Evolutionary conservation across 2,329 filamentous ascomycete genomes (phyloP).

Genomic region (Verticillium isaacii): DNA sequence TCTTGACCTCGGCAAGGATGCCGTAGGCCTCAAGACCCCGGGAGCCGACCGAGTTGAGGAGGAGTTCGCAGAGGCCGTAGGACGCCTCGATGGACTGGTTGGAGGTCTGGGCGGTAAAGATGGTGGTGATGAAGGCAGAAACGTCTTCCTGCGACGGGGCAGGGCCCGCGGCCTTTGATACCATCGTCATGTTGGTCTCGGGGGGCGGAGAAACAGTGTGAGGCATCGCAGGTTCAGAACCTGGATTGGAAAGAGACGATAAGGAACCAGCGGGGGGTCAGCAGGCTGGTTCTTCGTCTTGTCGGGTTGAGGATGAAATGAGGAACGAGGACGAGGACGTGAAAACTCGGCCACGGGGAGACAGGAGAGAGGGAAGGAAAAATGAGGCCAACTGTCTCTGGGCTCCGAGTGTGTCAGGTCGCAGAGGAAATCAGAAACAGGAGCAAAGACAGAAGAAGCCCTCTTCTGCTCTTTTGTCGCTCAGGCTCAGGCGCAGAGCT

Average conservation of each 20-base stretch:
- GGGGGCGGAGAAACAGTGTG: slow-evolving; percentile 42
- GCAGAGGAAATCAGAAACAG: not conserved
- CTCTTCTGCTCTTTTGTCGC: not conserved
- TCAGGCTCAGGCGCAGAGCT: not conserved
- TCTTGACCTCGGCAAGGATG: slow-evolving; percentile 51
- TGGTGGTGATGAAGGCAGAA: slow-evolving; percentile 56
- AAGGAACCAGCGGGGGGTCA: slow-evolving; percentile 1
- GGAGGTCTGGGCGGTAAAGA: slow-evolving; percentile 67
- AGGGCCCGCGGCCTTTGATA: slow-evolving; percentile 43
- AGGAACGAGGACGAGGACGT: not conserved
- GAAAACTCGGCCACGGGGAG: not conserved
- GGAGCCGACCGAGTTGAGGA: slow-evolving; percentile 50
- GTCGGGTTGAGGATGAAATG: not conserved
- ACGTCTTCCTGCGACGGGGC: slow-evolving; percentile 65
- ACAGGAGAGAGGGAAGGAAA: not conserved
- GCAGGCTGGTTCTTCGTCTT: not conserved
- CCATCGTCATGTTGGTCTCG: slow-evolving; percentile 24
- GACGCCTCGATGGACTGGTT: slow-evolving; percentile 62
- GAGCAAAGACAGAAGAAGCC: not conserved
- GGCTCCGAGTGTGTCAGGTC: not conserved
- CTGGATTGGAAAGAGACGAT: not conserved
- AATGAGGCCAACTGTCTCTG: not conserved
- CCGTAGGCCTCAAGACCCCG: slow-evolving; percentile 49
- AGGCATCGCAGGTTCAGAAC: slow-evolving; percentile 31
- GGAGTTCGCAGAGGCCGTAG: slow-evolving; percentile 56